Percentiles rank a stretch among this genome's conserved stretches.
phyloP scores from a whole-genome alignment of 352 stramenopile genomes.

The Pythium insidiosum region DNA sequence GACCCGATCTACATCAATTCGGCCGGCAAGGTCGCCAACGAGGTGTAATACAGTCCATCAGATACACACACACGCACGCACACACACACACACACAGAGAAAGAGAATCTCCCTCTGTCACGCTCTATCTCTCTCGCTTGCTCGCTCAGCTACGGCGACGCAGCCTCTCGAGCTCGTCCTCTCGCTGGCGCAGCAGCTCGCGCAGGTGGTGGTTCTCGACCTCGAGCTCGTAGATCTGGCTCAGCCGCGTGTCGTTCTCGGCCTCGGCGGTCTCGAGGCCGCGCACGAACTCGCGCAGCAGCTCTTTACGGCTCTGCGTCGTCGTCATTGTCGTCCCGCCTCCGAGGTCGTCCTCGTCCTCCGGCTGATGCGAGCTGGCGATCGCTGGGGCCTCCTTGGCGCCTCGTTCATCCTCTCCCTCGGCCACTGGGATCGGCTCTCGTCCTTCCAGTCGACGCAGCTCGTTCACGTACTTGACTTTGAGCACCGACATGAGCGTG shows the following conservation, averaged over 20 bases:
- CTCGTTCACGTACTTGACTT: constrained; percentile 48
- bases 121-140: neutral
- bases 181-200: constrained; percentile 26
- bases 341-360: neutral
- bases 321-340: constrained; percentile 17
- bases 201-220: constrained; percentile 52
- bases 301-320: constrained; percentile 32
- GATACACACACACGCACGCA: neutral
- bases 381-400: neutral
- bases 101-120: too few species aligned
- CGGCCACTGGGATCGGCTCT: too few species aligned
- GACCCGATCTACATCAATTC: constrained; percentile 68
- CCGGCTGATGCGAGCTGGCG: neutral
- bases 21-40: constrained; percentile 50
- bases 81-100: constrained; percentile 1
- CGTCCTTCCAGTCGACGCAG: constrained; percentile 18
- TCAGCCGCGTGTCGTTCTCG: constrained; percentile 68
- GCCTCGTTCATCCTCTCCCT: neutral
- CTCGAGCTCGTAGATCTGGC: constrained; percentile 62
- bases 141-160: neutral
- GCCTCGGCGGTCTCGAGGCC: constrained; percentile 63
- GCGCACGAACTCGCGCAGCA: constrained; percentile 64
- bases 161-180: constrained; percentile 26
- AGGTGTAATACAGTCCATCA: constrained; percentile 14
- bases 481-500: constrained; percentile 43